These are phyloP conservation scores for Rhizomucor miehei DNA, from an alignment of 371 early-diverging fungal genomes.

Conservation along the genomic window DNA sequence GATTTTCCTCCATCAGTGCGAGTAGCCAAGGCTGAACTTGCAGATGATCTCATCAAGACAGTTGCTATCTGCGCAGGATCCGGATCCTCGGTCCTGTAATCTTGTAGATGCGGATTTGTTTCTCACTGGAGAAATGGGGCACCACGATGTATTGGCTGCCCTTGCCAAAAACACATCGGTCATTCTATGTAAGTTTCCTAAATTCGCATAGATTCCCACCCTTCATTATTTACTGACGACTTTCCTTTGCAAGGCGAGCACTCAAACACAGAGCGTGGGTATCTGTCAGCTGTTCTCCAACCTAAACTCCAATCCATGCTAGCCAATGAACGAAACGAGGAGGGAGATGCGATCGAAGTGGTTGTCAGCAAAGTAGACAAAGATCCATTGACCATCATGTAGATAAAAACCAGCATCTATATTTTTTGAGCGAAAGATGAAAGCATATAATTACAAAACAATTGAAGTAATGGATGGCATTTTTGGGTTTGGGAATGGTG, in stretches of 20 bases:
- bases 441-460: slow-evolving; percentile 1
- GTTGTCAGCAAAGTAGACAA: slow-evolving; percentile 67
- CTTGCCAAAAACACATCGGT: slow-evolving; percentile 75
- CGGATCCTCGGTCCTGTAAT: slow-evolving; percentile 63
- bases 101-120: slow-evolving; percentile 66
- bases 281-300: slow-evolving; percentile 68
- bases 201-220: neutral
- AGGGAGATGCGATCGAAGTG: slow-evolving; percentile 53
- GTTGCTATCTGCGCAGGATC: slow-evolving; percentile 97
- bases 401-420: slow-evolving; percentile 10
- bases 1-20: slow-evolving; percentile 52
- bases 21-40: slow-evolving; percentile 64
- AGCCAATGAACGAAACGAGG: slow-evolving; percentile 33
- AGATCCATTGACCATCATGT: slow-evolving; percentile 72
- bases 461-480: neutral
- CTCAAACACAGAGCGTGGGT: slow-evolving; percentile 93
- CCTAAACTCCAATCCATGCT: slow-evolving; percentile 61
- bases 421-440: slow-evolving; percentile 5
- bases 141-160: slow-evolving; percentile 88
- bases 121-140: slow-evolving; percentile 95
- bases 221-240: slow-evolving; percentile 1
- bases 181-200: slow-evolving; percentile 68
- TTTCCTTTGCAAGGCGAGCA: slow-evolving; percentile 66
- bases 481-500: neutral
- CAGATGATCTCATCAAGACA: slow-evolving; percentile 58